phyloP scores from a whole-genome alignment of 352 stramenopile genomes.

The Thalassiosira allenii region DNA sequence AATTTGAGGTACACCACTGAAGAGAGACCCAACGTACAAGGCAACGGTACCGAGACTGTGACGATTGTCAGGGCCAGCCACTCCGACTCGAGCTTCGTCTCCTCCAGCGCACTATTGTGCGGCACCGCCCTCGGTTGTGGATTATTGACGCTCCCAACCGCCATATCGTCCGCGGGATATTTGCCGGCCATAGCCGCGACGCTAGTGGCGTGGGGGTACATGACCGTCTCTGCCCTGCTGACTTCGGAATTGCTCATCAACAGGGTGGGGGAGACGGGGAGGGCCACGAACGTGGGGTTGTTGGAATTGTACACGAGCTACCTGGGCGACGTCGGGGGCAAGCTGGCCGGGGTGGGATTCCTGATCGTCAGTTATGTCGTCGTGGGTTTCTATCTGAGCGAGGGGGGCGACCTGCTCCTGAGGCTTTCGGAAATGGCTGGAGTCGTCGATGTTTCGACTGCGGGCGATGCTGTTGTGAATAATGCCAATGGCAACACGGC shows the following conservation, averaged over 20 bases:
- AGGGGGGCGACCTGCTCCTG: slow-evolving; percentile 72
- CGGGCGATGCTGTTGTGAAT: slow-evolving; percentile 28
- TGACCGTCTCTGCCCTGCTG: slow-evolving; percentile 83
- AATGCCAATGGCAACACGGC: no score
- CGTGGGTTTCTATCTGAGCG: slow-evolving; percentile 85
- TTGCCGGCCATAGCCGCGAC: slow-evolving; percentile 72
- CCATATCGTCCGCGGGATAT: slow-evolving; percentile 65
- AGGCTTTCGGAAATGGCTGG: slow-evolving; percentile 23
- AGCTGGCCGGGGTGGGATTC: slow-evolving; percentile 77
- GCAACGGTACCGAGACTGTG: slow-evolving; percentile 9
- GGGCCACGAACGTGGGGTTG: slow-evolving; percentile 60
- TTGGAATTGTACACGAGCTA: slow-evolving; percentile 69
- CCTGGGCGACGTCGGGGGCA: slow-evolving; percentile 51
- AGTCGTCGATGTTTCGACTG: slow-evolving; percentile 56
- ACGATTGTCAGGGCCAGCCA: background rate
- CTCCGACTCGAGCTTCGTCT: slow-evolving; percentile 14
- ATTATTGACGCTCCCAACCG: slow-evolving; percentile 60
- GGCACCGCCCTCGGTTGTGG: slow-evolving; percentile 60
- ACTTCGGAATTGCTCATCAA: slow-evolving; percentile 86
- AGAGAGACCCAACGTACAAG: background rate
- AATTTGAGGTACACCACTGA: slow-evolving; percentile 11
- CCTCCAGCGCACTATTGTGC: slow-evolving; percentile 44
- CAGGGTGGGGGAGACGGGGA: slow-evolving; percentile 64
- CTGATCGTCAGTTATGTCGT: slow-evolving; percentile 86
- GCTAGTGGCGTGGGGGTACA: slow-evolving; percentile 81